phyloP scores from a whole-genome alignment of 2,329 filamentous ascomycete genomes.

The Diplodia mutila region DNA sequence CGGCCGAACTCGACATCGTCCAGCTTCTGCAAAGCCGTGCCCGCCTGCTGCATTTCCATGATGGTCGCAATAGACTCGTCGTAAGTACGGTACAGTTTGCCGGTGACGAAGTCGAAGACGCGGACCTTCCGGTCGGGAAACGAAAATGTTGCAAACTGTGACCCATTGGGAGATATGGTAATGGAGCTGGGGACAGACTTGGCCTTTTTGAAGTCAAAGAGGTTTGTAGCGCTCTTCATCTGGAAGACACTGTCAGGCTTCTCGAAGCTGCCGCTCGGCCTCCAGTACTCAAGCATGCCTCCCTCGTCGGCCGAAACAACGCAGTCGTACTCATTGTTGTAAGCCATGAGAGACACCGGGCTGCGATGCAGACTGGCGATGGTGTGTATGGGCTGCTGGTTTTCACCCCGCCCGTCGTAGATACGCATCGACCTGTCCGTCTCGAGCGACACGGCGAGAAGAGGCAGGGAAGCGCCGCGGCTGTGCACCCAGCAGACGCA shows the following conservation, averaged over 20 bases:
- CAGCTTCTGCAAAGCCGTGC: constrained; percentile 76
- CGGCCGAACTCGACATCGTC: constrained; percentile 93
- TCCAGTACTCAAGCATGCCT: constrained; percentile 98
- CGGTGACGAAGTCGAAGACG: constrained; percentile 88
- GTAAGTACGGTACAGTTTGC: constrained; percentile 87
- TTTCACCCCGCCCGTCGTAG: constrained; percentile 89
- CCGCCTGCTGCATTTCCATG: constrained; percentile 95
- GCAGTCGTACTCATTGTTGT: constrained; percentile 87
- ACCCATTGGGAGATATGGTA: constrained; percentile 81
- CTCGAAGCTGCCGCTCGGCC: constrained; percentile 76
- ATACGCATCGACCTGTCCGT: constrained; percentile 73
- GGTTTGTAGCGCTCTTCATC: constrained; percentile 88
- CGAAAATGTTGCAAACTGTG: constrained; percentile 85
- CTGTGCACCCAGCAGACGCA: constrained; percentile 91
- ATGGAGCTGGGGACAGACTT: constrained; percentile 83
- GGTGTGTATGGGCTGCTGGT: constrained; percentile 73
- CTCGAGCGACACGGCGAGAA: constrained; percentile 82
- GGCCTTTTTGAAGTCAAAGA: constrained; percentile 96
- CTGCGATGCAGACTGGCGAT: constrained; percentile 79
- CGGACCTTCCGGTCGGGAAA: constrained; percentile 92
- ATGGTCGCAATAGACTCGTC: constrained; percentile 90
- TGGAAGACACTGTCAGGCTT: constrained; percentile 91
- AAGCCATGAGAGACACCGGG: constrained; percentile 82
- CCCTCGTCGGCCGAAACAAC: constrained; percentile 86
- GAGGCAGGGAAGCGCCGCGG: constrained; percentile 82